These are phyloP conservation scores for Pelargonium nanum DNA, from an alignment of 345 rosid species.

Conservation along the genomic window DNA sequence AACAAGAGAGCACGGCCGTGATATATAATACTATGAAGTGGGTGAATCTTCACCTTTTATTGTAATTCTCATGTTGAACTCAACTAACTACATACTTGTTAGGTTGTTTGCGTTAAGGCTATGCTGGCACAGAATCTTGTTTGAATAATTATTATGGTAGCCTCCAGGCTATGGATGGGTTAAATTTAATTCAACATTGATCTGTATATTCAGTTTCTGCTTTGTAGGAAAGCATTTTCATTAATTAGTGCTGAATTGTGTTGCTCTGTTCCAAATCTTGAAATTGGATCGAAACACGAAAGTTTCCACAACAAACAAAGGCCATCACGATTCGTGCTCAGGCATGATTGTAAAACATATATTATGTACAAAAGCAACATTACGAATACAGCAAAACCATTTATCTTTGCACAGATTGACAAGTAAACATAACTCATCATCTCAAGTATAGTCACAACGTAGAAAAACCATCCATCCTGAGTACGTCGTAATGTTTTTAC, in stretches of 20 bases:
- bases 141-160: not conserved
- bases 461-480: constrained; percentile 1
- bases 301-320: too few species aligned
- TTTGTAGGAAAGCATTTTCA: not conserved
- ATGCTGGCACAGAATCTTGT: not conserved
- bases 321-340: not conserved
- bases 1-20: constrained; percentile 68
- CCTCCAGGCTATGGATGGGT: not conserved
- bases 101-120: not conserved
- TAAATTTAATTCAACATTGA: not conserved
- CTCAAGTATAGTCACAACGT: not conserved
- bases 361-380: constrained; percentile 7
- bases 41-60: constrained; percentile 3
- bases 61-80: constrained; percentile 4
- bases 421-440: not conserved
- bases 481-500: not conserved
- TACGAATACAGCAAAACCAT: constrained; percentile 8
- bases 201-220: too few species aligned
- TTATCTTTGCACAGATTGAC: constrained; percentile 7
- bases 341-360: not conserved
- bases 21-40: constrained; percentile 9
- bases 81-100: not conserved
- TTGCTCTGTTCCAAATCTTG: not conserved
- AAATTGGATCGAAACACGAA: not conserved
- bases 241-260: too few species aligned